Percentiles rank a stretch among this genome's conserved stretches.
Conservation (phyloP, 192 early-diverging fungal genomes). For the Backusella psychrophila region DNA sequence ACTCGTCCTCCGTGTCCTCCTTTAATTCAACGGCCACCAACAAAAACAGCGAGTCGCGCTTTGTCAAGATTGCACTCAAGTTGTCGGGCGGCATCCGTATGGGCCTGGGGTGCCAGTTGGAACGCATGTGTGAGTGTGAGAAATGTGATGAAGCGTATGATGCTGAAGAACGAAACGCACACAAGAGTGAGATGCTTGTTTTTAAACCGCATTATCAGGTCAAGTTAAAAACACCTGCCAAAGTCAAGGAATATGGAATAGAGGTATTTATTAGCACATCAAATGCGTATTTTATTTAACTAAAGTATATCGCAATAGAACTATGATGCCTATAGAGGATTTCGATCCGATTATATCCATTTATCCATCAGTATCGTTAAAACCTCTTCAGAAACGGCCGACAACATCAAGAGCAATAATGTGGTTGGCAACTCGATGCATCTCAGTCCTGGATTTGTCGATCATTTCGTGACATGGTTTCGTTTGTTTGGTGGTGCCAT, state of each 20-base stretch:
- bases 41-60: neutral
- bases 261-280: slow-evolving; percentile 24
- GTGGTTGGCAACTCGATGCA: slow-evolving; percentile 38
- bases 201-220: slow-evolving; percentile 45
- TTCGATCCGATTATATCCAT: slow-evolving; percentile 46
- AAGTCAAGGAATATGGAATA: slow-evolving; percentile 12
- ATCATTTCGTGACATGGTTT: slow-evolving; percentile 37
- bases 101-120: slow-evolving; percentile 42
- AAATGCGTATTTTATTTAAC: too few relatives aligned
- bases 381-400: slow-evolving; percentile 1
- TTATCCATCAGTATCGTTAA: slow-evolving; percentile 39
- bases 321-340: slow-evolving; percentile 44
- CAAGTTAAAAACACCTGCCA: slow-evolving; percentile 31
- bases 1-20: neutral
- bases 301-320: slow-evolving; percentile 8
- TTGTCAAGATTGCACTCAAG: slow-evolving; percentile 34
- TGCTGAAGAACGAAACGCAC: neutral
- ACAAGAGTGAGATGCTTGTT: slow-evolving; percentile 28
- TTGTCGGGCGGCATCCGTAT: slow-evolving; percentile 42
- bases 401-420: slow-evolving; percentile 11
- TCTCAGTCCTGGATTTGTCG: slow-evolving; percentile 33
- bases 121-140: slow-evolving; percentile 32
- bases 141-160: slow-evolving; percentile 17
- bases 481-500: slow-evolving; percentile 47
- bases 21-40: neutral